Conservation (phyloP, 1,284 basidiomycete species). For the Abortiporus biennis region DNA sequence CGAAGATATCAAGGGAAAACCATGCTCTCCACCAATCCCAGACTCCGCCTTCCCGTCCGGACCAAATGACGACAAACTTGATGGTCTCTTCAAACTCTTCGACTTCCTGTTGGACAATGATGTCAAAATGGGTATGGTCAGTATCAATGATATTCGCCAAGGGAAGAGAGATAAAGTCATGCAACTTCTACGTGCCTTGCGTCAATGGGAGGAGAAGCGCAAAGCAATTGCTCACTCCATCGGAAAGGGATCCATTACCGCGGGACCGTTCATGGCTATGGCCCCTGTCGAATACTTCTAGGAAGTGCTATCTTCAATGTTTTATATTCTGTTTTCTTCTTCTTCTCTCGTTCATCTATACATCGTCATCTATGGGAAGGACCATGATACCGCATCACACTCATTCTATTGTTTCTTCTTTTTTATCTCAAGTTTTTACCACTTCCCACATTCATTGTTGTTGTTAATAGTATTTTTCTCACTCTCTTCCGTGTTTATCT, state of each 20-base stretch:
- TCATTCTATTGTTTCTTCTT: no score
- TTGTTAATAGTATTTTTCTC: no score
- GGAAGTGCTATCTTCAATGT: no score
- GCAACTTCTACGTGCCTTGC: slow-evolving; percentile 71
- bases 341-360: no score
- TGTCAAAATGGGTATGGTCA: slow-evolving; percentile 82
- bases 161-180: slow-evolving; percentile 76
- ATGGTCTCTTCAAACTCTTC: slow-evolving; percentile 83
- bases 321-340: no score
- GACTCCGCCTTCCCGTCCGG: slow-evolving; percentile 74
- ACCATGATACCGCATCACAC: no score
- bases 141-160: slow-evolving; percentile 83
- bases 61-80: slow-evolving; percentile 71
- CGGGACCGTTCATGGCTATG: slow-evolving; percentile 22
- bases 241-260: slow-evolving; percentile 28
- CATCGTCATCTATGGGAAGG: no score
- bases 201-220: slow-evolving; percentile 72
- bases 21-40: slow-evolving; percentile 61
- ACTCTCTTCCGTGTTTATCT: no score
- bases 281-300: no score
- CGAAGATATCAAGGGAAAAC: slow-evolving; percentile 68
- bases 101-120: slow-evolving; percentile 87
- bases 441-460: no score
- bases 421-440: no score
- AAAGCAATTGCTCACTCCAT: slow-evolving; percentile 47